Evolutionary conservation across 306 rosid genomes (phyloP).

Genomic region (Neltuma alba): DNA sequence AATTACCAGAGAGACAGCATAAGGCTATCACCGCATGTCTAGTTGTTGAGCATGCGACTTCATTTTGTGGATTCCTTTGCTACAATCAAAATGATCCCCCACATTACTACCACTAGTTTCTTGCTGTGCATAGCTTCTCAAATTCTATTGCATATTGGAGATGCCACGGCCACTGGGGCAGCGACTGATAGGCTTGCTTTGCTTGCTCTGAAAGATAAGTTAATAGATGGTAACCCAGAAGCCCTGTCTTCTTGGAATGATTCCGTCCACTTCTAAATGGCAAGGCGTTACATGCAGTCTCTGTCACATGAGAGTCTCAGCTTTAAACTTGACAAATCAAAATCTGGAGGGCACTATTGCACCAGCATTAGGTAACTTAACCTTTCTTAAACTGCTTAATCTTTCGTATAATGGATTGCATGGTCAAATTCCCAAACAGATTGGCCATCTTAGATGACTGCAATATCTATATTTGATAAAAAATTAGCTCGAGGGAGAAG

Average conservation of each 20-base stretch:
- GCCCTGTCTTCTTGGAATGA: constrained; percentile 42
- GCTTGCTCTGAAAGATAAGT: constrained; percentile 19
- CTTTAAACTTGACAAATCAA: constrained; percentile 19
- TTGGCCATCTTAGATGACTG: neutral
- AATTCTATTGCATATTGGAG: neutral
- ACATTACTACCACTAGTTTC: neutral
- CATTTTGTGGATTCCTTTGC: neutral
- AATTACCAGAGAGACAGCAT: no score
- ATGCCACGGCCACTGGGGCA: neutral
- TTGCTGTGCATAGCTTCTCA: neutral
- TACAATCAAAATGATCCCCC: neutral
- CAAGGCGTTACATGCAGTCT: constrained; percentile 29
- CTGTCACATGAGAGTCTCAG: constrained; percentile 34
- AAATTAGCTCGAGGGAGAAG: neutral
- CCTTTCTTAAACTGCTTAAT: neutral
- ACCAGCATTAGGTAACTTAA: constrained; percentile 25
- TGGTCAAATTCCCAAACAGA: no score
- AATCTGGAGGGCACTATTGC: constrained; percentile 30
- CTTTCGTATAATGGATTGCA: neutral
- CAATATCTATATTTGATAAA: neutral
- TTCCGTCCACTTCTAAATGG: constrained; percentile 34
- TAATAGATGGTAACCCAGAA: constrained; percentile 20
- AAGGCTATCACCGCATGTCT: no score
- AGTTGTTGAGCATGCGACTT: no score
- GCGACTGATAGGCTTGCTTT: constrained; percentile 19